These are phyloP conservation scores for Symbiodinium natans DNA, from an alignment of 73 alveolate genomes.

Conservation along the genomic window DNA sequence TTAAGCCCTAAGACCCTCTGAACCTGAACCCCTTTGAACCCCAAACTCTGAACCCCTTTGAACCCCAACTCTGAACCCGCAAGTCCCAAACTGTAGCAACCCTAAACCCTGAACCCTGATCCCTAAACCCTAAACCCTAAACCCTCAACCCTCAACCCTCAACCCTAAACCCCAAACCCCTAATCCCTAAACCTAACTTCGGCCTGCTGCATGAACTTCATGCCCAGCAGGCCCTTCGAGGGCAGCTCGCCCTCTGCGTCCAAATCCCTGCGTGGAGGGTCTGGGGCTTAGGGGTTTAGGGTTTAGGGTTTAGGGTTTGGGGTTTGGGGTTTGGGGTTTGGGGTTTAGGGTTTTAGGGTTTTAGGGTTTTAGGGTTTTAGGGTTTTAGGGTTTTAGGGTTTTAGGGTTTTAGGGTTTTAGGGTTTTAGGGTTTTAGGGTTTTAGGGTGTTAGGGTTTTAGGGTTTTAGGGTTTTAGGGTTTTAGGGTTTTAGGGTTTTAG, in stretches of 20 bases:
- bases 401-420: too few relatives aligned
- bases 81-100: neutral
- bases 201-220: slow-evolving; percentile 89
- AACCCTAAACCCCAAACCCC: neutral
- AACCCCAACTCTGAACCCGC: neutral
- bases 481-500: too few relatives aligned
- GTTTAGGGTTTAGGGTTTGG: neutral
- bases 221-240: slow-evolving; percentile 36
- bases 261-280: slow-evolving; percentile 24
- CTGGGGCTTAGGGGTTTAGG: neutral
- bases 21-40: neutral
- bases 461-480: too few relatives aligned
- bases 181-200: neutral
- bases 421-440: too few relatives aligned
- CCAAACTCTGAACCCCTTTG: neutral
- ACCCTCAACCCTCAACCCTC: neutral
- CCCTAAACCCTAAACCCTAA: neutral
- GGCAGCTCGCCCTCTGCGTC: slow-evolving; percentile 74
- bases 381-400: neutral
- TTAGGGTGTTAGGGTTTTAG: too few relatives aligned
- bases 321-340: neutral
- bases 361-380: neutral
- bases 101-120: neutral
- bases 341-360: too few relatives aligned
- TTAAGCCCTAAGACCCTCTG: neutral